Percentiles rank a stretch among this genome's conserved stretches.
These are phyloP conservation scores for Nothophoma quercina DNA, from an alignment of 2,329 filamentous ascomycete genomes.

Conservation along the genomic window DNA sequence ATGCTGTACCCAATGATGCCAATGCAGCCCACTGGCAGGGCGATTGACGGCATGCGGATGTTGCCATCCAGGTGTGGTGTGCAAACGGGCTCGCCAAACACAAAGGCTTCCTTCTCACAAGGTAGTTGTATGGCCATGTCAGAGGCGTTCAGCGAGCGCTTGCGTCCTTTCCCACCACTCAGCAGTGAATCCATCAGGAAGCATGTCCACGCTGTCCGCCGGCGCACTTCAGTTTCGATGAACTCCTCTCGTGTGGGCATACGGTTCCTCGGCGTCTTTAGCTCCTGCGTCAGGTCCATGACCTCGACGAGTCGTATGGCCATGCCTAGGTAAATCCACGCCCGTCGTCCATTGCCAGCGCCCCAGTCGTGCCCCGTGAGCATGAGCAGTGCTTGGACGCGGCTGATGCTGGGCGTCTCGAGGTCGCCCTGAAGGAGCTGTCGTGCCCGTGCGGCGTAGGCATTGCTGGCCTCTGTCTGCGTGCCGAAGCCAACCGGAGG, in stretches of 20 bases:
- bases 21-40: conserved; percentile 42
- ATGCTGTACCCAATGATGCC: conserved; percentile 51
- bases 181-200: conserved; percentile 54
- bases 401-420: conserved; percentile 50
- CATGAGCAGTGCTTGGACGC: conserved; percentile 52
- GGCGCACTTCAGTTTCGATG: conserved; percentile 51
- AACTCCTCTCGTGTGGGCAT: conserved; percentile 49
- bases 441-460: conserved; percentile 51
- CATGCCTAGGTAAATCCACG: conserved; percentile 54
- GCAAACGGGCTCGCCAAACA: conserved; percentile 50
- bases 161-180: conserved; percentile 52
- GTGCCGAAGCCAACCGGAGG: conserved; percentile 46
- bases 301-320: conserved; percentile 52
- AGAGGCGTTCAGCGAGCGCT: conserved; percentile 41
- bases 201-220: conserved; percentile 52
- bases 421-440: conserved; percentile 51
- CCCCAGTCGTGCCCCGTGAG: conserved; percentile 57
- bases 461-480: conserved; percentile 52
- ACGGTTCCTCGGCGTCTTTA: conserved; percentile 39
- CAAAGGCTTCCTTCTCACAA: conserved; percentile 50
- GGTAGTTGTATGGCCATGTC: conserved; percentile 52
- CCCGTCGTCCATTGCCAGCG: conserved; percentile 53
- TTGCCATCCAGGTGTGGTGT: conserved; percentile 45
- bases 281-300: conserved; percentile 51
- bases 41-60: conserved; percentile 39